Conservation (phyloP, 1,139 yeast species). For the Hemisphaericaspora xylanilytica region DNA sequence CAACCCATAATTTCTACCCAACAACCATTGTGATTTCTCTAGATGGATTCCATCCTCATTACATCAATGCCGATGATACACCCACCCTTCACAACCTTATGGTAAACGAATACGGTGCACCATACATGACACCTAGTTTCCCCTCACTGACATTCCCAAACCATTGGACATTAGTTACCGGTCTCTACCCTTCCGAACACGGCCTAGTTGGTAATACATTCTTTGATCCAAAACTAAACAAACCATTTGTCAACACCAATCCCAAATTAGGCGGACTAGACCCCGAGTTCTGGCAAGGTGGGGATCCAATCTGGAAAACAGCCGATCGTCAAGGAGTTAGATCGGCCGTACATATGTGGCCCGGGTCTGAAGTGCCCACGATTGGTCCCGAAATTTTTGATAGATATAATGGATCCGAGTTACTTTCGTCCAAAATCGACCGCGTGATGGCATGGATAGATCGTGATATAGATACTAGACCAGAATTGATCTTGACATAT, state of each 20-base stretch:
- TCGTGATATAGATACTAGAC: conserved; percentile 48
- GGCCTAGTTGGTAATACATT: conserved; percentile 87
- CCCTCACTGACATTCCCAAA: conserved; percentile 91
- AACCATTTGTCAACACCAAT: conserved; percentile 64
- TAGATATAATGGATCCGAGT: conserved; percentile 62
- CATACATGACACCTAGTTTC: conserved; percentile 82
- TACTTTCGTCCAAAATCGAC: conserved; percentile 53
- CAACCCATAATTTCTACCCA: conserved; percentile 71
- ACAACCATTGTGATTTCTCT: conserved; percentile 76
- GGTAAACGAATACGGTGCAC: conserved; percentile 61
- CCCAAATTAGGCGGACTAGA: conserved; percentile 54
- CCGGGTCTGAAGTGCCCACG: conserved; percentile 75
- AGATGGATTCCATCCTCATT: conserved; percentile 92
- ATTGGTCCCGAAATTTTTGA: conserved; percentile 57
- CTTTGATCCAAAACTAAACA: conserved; percentile 56
- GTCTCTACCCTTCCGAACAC: conserved; percentile 77
- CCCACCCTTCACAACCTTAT: conserved; percentile 66
- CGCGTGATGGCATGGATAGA: conserved; percentile 70
- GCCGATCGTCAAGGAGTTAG: conserved; percentile 62
- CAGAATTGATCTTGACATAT: conserved; percentile 76
- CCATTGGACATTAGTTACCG: conserved; percentile 89
- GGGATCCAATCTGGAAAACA: conserved; percentile 86
- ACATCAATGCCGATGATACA: conserved; percentile 62
- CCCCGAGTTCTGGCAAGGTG: conserved; percentile 76
- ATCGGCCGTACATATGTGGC: conserved; percentile 95